Percentiles rank a stretch among this genome's conserved stretches.
phyloP scores from a whole-genome alignment of 2,329 filamentous ascomycete species.

The Boeremia lycopersici region DNA sequence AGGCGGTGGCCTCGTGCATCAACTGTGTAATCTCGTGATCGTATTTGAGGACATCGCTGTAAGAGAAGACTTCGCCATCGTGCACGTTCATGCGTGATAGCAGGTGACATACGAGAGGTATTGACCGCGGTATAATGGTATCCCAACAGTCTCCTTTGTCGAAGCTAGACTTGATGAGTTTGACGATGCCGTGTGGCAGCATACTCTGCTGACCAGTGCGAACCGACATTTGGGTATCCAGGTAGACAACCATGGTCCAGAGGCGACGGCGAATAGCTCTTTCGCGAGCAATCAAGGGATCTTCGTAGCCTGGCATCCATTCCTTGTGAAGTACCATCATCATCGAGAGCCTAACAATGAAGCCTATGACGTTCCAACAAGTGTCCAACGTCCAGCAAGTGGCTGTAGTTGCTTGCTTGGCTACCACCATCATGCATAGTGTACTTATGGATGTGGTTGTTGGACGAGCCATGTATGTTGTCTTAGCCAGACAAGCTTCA shows the following conservation, averaged over 20 bases:
- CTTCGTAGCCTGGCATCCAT: conserved; percentile 17
- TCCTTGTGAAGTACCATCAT: conserved; percentile 26
- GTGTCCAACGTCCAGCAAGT: conserved; percentile 32
- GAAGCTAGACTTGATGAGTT: background rate
- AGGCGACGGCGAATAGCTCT: conserved; percentile 18
- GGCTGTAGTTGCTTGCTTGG: conserved; percentile 30
- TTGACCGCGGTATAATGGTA: conserved; percentile 17
- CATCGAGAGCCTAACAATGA: conserved; percentile 26
- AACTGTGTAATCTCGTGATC: conserved; percentile 18
- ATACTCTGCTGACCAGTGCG: conserved; percentile 27
- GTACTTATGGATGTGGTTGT: conserved; percentile 20
- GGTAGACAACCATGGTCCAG: conserved; percentile 27
- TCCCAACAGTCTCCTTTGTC: conserved; percentile 19
- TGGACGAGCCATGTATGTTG: conserved; percentile 28
- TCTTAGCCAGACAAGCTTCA: conserved; percentile 30
- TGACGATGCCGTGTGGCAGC: conserved; percentile 14
- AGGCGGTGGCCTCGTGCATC: conserved; percentile 12
- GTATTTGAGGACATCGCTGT: conserved; percentile 28
- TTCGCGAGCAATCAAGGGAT: conserved; percentile 11
- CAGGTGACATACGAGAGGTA: conserved; percentile 21
- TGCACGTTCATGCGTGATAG: conserved; percentile 19
- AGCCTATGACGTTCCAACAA: conserved; percentile 27
- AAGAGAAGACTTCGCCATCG: conserved; percentile 17
- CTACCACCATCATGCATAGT: conserved; percentile 29
- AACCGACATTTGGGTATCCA: conserved; percentile 26